Conservation (phyloP, 1,284 basidiomycete species). For the Puccinia novopanici region DNA sequence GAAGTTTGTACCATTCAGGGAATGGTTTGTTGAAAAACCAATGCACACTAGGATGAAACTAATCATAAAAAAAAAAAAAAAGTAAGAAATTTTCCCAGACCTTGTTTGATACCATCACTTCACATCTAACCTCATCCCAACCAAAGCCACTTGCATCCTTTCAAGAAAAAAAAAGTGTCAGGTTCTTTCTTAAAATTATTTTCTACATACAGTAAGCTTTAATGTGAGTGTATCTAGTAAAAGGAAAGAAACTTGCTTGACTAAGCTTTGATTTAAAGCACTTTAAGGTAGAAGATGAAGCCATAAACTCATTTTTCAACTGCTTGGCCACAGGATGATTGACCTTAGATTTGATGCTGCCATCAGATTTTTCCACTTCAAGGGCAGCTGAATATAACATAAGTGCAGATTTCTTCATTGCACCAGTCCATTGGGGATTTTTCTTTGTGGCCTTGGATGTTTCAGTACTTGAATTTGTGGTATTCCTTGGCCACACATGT, state of each 20-base stretch:
- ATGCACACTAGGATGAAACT: background rate
- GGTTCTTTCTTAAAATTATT: too few species aligned
- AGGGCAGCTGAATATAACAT: background rate
- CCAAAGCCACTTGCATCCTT: too few species aligned
- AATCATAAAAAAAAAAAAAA: too few species aligned
- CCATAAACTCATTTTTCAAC: conserved; percentile 1
- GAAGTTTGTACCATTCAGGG: background rate
- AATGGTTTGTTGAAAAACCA: conserved; percentile 4
- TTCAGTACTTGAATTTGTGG: too few species aligned
- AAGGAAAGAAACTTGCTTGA: conserved; percentile 3
- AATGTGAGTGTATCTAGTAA: too few species aligned
- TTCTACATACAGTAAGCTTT: too few species aligned
- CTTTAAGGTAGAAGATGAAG: background rate
- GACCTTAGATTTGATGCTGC: background rate
- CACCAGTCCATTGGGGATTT: background rate
- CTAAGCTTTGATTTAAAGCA: background rate
- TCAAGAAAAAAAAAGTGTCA: background rate
- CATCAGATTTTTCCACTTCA: background rate
- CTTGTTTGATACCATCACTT: too few species aligned
- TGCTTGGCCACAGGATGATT: background rate
- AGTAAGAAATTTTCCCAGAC: too few species aligned
- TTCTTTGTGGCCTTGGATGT: too few species aligned
- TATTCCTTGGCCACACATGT: too few species aligned
- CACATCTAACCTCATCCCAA: too few species aligned
- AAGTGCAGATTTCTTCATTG: background rate